phyloP scores from a whole-genome alignment of 257 asterid genomes.

The Salvia miltiorrhiza region DNA sequence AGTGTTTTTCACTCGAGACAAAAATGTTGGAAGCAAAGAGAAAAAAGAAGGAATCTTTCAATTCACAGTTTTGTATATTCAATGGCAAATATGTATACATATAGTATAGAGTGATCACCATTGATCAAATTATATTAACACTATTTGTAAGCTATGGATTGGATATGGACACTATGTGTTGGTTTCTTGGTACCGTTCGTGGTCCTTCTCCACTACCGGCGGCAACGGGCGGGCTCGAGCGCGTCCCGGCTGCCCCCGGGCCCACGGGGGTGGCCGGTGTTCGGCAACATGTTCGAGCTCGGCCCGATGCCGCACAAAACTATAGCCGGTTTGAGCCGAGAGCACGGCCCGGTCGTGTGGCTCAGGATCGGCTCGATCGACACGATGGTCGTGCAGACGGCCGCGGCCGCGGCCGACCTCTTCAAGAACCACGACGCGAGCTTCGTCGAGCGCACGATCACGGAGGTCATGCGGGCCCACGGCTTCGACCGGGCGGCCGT shows the following conservation, averaged over 20 bases:
- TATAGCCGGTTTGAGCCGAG: conserved; percentile 22
- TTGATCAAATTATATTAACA: not conserved
- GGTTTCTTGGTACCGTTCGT: conserved; percentile 6
- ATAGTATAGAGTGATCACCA: not conserved
- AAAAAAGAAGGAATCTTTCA: not conserved
- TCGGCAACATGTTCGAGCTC: conserved; percentile 58
- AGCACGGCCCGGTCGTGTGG: conserved; percentile 53
- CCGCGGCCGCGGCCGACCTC: conserved; percentile 42
- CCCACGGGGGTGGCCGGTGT: conserved; percentile 56
- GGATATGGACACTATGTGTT: conserved; percentile 20
- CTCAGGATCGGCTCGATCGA: conserved; percentile 44
- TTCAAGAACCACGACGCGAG: conserved; percentile 55
- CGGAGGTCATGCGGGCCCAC: conserved; percentile 41
- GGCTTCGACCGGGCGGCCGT: conserved; percentile 40
- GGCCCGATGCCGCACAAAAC: conserved; percentile 52
- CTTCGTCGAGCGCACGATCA: conserved; percentile 45
- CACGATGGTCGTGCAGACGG: conserved; percentile 41
- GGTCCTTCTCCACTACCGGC: conserved; percentile 17
- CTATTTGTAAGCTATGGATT: conserved; percentile 20
- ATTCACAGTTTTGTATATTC: not conserved
- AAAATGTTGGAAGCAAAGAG: not conserved
- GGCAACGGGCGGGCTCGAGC: not conserved
- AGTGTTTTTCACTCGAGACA: not conserved
- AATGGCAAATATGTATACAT: not conserved
- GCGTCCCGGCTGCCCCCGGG: conserved; percentile 44